Percentiles rank a stretch among this genome's conserved stretches.
Conservation (phyloP, 805 yeast species). For the Pichia rugopelliculosa region DNA sequence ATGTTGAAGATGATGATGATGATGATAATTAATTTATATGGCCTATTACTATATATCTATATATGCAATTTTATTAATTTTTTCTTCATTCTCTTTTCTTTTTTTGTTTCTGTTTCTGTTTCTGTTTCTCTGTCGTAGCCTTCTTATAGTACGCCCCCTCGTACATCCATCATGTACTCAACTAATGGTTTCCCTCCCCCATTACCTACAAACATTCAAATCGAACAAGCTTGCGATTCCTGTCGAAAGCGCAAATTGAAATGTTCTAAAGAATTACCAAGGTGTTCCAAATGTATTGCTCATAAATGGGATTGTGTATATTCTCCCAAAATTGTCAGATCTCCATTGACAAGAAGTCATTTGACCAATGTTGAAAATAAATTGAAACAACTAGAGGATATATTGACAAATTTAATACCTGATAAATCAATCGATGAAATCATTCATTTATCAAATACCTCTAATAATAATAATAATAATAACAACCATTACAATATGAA, state of each 20-base stretch:
- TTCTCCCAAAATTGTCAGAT: slow-evolving; percentile 69
- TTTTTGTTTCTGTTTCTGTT: not conserved
- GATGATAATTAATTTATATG: no score
- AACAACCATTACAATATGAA: not conserved
- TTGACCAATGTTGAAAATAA: slow-evolving; percentile 66
- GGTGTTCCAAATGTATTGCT: slow-evolving; percentile 64
- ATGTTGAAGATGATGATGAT: no score
- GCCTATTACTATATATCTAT: no score
- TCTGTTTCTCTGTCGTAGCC: not conserved
- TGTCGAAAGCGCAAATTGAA: slow-evolving; percentile 74
- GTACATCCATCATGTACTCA: not conserved
- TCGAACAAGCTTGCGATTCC: slow-evolving; percentile 68
- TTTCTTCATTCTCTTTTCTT: not conserved
- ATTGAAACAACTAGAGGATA: slow-evolving; percentile 38
- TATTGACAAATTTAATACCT: slow-evolving; percentile 37
- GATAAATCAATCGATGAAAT: slow-evolving; percentile 38
- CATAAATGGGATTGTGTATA: slow-evolving; percentile 72
- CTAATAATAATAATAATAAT: not conserved
- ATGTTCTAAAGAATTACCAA: slow-evolving; percentile 74
- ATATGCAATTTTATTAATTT: no score
- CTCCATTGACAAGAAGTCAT: slow-evolving; percentile 77
- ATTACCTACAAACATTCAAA: slow-evolving; percentile 4
- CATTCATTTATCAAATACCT: slow-evolving; percentile 9
- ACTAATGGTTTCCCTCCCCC: not conserved
- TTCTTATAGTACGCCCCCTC: no score